phyloP scores from a whole-genome alignment of 192 early-diverging fungal species.

The Entomortierella lignicola region DNA sequence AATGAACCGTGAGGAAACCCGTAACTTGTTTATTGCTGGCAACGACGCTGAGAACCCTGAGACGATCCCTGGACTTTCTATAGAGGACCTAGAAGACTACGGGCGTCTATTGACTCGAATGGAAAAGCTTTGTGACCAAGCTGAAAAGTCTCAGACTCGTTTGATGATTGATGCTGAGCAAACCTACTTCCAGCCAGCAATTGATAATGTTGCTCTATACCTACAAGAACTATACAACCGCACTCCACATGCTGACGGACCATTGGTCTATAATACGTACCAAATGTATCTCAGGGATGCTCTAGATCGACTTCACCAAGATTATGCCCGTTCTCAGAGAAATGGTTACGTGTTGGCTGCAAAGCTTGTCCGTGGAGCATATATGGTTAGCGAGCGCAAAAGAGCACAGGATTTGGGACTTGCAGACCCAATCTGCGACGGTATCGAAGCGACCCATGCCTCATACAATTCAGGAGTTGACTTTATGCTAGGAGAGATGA shows the following conservation, averaged over 20 bases:
- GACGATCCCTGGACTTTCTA: conserved; percentile 35
- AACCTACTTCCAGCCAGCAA: conserved; percentile 72
- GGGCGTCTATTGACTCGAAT: conserved; percentile 74
- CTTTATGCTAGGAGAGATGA: conserved; percentile 70
- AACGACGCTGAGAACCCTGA: conserved; percentile 4
- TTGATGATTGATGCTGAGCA: conserved; percentile 96
- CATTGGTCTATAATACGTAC: conserved; percentile 93
- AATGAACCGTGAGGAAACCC: conserved; percentile 66
- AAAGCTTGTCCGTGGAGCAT: conserved; percentile 91
- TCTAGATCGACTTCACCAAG: conserved; percentile 68
- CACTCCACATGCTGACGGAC: conserved; percentile 42
- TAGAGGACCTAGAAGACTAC: conserved; percentile 78
- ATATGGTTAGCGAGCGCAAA: conserved; percentile 75
- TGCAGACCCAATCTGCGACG: conserved; percentile 84
- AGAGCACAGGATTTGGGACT: conserved; percentile 75
- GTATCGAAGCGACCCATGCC: conserved; percentile 82
- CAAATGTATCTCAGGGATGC: conserved; percentile 93
- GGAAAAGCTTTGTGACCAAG: conserved; percentile 73
- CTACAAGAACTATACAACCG: conserved; percentile 80
- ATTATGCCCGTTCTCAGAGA: conserved; percentile 73
- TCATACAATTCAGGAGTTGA: conserved; percentile 84
- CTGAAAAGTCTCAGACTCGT: conserved; percentile 71
- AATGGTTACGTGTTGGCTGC: conserved; percentile 81
- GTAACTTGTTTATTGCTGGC: conserved; percentile 58
- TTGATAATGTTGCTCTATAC: conserved; percentile 49